Evolutionary conservation across 148 eudicot genomes (phyloP).

Genomic region (Camellia japonica): DNA sequence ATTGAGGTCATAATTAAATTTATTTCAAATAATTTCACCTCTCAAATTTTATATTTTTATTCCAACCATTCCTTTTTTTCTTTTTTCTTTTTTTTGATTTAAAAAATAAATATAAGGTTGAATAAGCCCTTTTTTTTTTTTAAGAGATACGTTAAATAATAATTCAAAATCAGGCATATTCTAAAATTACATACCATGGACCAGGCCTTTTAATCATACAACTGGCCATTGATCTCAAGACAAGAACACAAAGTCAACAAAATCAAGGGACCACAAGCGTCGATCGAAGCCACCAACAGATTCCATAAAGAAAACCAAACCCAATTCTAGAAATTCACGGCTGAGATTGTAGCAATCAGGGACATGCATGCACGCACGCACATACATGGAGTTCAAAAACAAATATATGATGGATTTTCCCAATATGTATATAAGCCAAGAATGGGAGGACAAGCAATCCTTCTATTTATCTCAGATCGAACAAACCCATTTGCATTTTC

Average conservation of each 20-base stretch:
- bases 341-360: not conserved
- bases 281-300: too few relatives aligned
- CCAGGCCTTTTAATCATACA: not conserved
- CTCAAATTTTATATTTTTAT: not conserved
- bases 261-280: not conserved
- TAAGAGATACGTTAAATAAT: not conserved
- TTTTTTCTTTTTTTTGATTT: not conserved
- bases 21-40: not conserved
- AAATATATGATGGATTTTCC: not conserved
- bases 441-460: constrained; percentile 10
- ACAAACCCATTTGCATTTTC: constrained; percentile 13
- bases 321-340: not conserved
- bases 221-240: not conserved
- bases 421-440: not conserved
- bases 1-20: not conserved
- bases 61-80: not conserved
- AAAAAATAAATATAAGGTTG: not conserved
- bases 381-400: not conserved
- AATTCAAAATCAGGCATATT: not conserved
- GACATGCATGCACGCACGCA: not conserved
- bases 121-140: not conserved
- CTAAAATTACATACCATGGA: not conserved
- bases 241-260: not conserved
- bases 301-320: not conserved
- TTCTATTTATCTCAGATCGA: constrained; percentile 13